Conservation (phyloP, 495 filamentous ascomycete species). For the Durotheca rogersii region DNA sequence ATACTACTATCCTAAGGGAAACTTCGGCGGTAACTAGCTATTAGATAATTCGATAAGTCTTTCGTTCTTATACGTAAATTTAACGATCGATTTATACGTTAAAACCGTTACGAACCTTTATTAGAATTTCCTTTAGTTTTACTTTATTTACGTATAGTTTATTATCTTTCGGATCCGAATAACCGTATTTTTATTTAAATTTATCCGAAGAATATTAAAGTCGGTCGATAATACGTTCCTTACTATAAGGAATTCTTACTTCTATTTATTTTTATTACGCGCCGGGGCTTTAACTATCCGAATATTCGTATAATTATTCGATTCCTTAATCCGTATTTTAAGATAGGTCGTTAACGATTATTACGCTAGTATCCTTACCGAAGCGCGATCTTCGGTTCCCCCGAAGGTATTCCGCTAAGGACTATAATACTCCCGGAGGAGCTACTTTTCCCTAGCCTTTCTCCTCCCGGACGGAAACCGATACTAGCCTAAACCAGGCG, state of each 20-base stretch:
- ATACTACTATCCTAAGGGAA: conserved; percentile 76
- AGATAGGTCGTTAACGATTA: conserved; percentile 63
- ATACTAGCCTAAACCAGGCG: conserved; percentile 59
- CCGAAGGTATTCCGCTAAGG: conserved; percentile 43
- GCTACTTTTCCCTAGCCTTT: conserved; percentile 61
- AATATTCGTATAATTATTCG: conserved; percentile 70
- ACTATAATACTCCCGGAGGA: conserved; percentile 64
- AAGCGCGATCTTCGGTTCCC: conserved; percentile 40
- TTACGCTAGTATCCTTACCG: conserved; percentile 65
- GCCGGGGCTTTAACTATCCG: conserved; percentile 67
- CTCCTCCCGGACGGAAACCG: conserved; percentile 57
- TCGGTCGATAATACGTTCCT: conserved; percentile 73
- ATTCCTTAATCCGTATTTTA: conserved; percentile 76
- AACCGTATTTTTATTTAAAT: conserved; percentile 77
- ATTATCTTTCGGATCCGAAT: conserved; percentile 71
- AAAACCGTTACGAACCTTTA: conserved; percentile 72
- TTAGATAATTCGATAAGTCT: conserved; percentile 69
- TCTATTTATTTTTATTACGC: conserved; percentile 70
- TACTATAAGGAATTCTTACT: conserved; percentile 42
- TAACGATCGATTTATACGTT: conserved; percentile 75
- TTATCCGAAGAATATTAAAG: conserved; percentile 72
- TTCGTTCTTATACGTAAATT: conserved; percentile 64
- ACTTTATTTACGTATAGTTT: conserved; percentile 71
- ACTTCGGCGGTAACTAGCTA: conserved; percentile 72
- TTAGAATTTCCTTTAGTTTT: conserved; percentile 77